phyloP scores from a whole-genome alignment of 768 basidiomycete genomes.

The Termitomyces sp. region DNA sequence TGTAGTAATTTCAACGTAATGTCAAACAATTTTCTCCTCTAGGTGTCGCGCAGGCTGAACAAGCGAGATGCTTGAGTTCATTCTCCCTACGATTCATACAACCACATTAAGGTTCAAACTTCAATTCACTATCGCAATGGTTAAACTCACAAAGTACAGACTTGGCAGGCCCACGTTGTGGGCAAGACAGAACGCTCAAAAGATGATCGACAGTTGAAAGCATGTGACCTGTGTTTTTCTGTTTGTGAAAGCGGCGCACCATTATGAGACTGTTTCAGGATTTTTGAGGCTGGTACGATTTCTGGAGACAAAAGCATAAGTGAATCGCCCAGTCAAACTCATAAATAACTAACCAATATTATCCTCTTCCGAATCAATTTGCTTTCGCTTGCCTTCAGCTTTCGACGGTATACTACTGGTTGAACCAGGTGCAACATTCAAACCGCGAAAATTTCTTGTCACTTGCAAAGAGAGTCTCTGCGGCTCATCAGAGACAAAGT shows the following conservation, averaged over 20 bases:
- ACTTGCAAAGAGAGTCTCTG: conserved; percentile 6
- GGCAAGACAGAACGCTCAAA: neutral
- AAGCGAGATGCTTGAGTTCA: conserved; percentile 46
- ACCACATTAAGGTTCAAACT: neutral
- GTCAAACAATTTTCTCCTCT: conserved; percentile 26
- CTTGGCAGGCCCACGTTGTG: conserved; percentile 44
- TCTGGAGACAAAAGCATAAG: neutral
- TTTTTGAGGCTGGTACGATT: conserved; percentile 5
- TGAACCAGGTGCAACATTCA: neutral
- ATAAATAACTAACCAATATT: conserved; percentile 1
- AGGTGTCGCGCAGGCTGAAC: conserved; percentile 55
- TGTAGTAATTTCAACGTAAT: neutral
- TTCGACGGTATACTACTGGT: neutral
- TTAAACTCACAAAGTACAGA: conserved; percentile 59
- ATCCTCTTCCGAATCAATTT: conserved; percentile 1
- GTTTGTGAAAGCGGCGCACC: neutral
- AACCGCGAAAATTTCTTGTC: conserved; percentile 13
- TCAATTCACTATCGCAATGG: neutral
- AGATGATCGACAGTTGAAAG: neutral
- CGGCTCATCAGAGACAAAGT: conserved; percentile 38
- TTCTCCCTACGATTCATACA: conserved; percentile 36
- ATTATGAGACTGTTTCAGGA: neutral
- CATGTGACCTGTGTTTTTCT: neutral
- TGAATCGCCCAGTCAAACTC: neutral
- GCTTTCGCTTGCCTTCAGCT: conserved; percentile 11